Evolutionary conservation across 495 filamentous ascomycete species (phyloP).

Genomic region (Hypoxylon crocopeplum): DNA sequence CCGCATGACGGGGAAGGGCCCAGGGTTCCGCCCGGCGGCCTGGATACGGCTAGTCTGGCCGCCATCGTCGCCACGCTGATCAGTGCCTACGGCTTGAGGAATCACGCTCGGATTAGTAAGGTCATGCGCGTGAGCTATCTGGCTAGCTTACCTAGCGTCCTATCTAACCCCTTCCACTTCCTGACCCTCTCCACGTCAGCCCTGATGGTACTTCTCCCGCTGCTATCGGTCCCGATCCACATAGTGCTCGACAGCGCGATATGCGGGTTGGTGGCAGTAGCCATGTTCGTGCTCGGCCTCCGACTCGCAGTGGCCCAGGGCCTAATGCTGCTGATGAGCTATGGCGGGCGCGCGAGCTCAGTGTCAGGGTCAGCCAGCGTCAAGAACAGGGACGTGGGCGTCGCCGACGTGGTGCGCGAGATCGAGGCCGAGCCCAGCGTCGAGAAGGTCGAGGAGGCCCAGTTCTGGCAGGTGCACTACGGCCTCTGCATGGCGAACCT

Average conservation of each 20-base stretch:
- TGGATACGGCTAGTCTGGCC: conserved; percentile 83
- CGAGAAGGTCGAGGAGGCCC: conserved; percentile 79
- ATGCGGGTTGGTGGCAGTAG: conserved; percentile 76
- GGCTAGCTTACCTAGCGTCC: conserved; percentile 69
- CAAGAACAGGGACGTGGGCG: conserved; percentile 53
- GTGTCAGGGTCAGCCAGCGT: conserved; percentile 14
- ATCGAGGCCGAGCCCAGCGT: conserved; percentile 82
- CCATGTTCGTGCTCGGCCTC: conserved; percentile 86
- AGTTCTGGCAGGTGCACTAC: conserved; percentile 99
- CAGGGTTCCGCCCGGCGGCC: conserved; percentile 72
- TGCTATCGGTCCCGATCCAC: conserved; percentile 77
- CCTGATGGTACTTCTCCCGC: conserved; percentile 81
- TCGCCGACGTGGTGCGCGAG: conserved; percentile 79
- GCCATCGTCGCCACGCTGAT: conserved; percentile 89
- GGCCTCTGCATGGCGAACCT: conserved; percentile 94
- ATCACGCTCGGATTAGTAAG: conserved; percentile 92
- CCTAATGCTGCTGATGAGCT: conserved; percentile 94
- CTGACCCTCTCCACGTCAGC: conserved; percentile 85
- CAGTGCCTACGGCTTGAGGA: conserved; percentile 84
- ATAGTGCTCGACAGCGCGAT: conserved; percentile 82
- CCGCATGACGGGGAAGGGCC: conserved; percentile 55
- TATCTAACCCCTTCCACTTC: conserved; percentile 93
- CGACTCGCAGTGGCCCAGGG: conserved; percentile 85
- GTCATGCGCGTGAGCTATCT: conserved; percentile 80
- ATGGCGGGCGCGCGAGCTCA: conserved; percentile 54